phyloP scores from a whole-genome alignment of 371 early-diverging fungal genomes.

The Mortierella sp. region DNA sequence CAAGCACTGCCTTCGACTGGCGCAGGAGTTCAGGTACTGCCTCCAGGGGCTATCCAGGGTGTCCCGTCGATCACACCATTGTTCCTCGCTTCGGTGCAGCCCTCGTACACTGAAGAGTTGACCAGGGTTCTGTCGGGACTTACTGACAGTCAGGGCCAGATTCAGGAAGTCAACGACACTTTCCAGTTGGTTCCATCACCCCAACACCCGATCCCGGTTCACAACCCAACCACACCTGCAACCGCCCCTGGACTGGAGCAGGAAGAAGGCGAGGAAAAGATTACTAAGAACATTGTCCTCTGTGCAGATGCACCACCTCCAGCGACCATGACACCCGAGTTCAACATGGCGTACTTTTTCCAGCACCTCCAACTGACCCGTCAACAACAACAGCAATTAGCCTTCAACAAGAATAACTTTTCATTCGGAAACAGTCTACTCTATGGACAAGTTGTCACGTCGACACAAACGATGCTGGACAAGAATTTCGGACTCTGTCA shows the following conservation, averaged over 20 bases:
- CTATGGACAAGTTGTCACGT: slow-evolving; percentile 82
- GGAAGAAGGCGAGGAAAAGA: slow-evolving; percentile 40
- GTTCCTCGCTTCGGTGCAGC: slow-evolving; percentile 65
- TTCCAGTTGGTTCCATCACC: slow-evolving; percentile 56
- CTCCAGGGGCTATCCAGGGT: slow-evolving; percentile 51
- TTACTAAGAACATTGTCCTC: slow-evolving; percentile 46
- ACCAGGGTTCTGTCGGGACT: slow-evolving; percentile 33
- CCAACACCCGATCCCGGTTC: slow-evolving; percentile 26
- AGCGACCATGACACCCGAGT: slow-evolving; percentile 59
- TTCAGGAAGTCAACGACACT: slow-evolving; percentile 60
- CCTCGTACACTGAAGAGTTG: slow-evolving; percentile 45
- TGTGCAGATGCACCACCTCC: slow-evolving; percentile 46
- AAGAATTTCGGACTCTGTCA: slow-evolving; percentile 80
- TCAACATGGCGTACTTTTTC: slow-evolving; percentile 60
- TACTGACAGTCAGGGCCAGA: slow-evolving; percentile 27
- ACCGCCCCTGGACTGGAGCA: slow-evolving; percentile 16
- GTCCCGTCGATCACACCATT: slow-evolving; percentile 66
- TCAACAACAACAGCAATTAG: slow-evolving; percentile 8
- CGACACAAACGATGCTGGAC: slow-evolving; percentile 93
- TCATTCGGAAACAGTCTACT: slow-evolving; percentile 81
- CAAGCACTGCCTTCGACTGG: not conserved
- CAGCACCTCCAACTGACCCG: slow-evolving; percentile 30
- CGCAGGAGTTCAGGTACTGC: slow-evolving; percentile 35
- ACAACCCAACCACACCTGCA: slow-evolving; percentile 15
- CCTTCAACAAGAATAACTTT: slow-evolving; percentile 33